Evolutionary conservation across 495 filamentous ascomycete genomes (phyloP).

Genomic region (Ramalina intermedia): DNA sequence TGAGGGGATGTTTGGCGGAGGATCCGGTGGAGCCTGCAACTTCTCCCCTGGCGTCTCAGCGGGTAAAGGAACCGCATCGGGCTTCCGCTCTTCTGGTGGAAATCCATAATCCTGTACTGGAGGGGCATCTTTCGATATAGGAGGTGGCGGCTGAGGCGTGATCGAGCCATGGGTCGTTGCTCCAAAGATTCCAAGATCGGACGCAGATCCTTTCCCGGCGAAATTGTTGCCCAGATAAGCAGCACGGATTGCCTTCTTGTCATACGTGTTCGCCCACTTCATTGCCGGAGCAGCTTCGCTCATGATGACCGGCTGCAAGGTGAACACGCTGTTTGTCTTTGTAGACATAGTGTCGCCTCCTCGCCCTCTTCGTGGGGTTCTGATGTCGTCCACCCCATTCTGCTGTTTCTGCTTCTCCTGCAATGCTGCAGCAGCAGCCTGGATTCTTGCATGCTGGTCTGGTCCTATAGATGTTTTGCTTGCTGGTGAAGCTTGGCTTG

Average conservation of each 20-base stretch:
- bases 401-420: slow-evolving; percentile 53
- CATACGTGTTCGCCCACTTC: slow-evolving; percentile 88
- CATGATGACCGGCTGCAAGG: slow-evolving; percentile 71
- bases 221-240: slow-evolving; percentile 63
- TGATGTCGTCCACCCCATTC: slow-evolving; percentile 19
- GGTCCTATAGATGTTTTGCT: slow-evolving; percentile 84
- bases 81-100: slow-evolving; percentile 6
- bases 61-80: slow-evolving; percentile 14
- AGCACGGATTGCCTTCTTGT: slow-evolving; percentile 67
- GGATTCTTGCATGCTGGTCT: slow-evolving; percentile 84
- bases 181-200: slow-evolving; percentile 11
- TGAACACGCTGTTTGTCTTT: slow-evolving; percentile 86
- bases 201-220: slow-evolving; percentile 45
- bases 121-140: slow-evolving; percentile 8
- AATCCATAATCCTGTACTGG: slow-evolving; percentile 15
- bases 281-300: slow-evolving; percentile 83
- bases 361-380: slow-evolving; percentile 23
- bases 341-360: slow-evolving; percentile 37
- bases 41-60: slow-evolving; percentile 12
- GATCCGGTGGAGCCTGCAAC: slow-evolving; percentile 10
- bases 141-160: slow-evolving; percentile 13
- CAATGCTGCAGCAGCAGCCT: slow-evolving; percentile 72
- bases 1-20: slow-evolving; percentile 6
- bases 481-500: slow-evolving; percentile 29
- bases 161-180: slow-evolving; percentile 9